A percentile compares a stretch with the other conserved stretches of the same genome.
Conservation (phyloP, 208 protist genomes). For the Leptomonas seymouri region DNA sequence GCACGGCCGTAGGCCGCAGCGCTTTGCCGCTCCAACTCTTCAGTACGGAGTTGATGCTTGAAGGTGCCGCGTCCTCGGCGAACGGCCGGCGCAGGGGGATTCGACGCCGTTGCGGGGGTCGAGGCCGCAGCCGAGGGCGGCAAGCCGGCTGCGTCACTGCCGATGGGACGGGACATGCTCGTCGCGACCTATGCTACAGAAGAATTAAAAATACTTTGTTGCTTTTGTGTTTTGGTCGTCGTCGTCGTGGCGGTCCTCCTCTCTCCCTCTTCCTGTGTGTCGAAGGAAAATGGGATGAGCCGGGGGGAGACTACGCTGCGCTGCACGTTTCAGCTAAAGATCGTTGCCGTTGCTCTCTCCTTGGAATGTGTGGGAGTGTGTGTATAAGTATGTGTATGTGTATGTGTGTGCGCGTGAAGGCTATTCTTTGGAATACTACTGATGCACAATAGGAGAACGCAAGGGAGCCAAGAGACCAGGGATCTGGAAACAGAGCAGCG, state of each 20-base stretch:
- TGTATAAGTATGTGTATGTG: too few species aligned
- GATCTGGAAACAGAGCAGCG: too few species aligned
- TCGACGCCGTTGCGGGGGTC: slow-evolving; percentile 5
- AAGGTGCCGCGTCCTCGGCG: slow-evolving; percentile 79
- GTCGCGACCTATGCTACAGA: too few species aligned
- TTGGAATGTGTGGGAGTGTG: too few species aligned
- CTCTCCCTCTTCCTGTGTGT: too few species aligned
- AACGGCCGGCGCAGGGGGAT: slow-evolving; percentile 35
- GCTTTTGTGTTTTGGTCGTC: background rate
- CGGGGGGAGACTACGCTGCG: too few species aligned
- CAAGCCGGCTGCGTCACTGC: too few species aligned
- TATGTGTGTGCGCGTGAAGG: background rate
- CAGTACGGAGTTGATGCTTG: slow-evolving; percentile 65
- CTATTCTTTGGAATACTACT: background rate
- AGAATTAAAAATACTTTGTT: too few species aligned
- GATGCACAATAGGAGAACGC: background rate
- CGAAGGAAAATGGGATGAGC: too few species aligned
- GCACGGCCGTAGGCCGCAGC: slow-evolving; percentile 15
- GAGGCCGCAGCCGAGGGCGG: background rate
- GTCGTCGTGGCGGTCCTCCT: too few species aligned
- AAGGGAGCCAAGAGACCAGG: background rate
- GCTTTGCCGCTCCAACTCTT: slow-evolving; percentile 46
- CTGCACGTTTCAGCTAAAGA: too few species aligned
- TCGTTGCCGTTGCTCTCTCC: too few species aligned
- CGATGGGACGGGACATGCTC: background rate